Evolutionary conservation across 768 basidiomycete species (phyloP), one percentile per base, ranked within the genome.

Genomic region (Tylopilus felleus): DNA sequence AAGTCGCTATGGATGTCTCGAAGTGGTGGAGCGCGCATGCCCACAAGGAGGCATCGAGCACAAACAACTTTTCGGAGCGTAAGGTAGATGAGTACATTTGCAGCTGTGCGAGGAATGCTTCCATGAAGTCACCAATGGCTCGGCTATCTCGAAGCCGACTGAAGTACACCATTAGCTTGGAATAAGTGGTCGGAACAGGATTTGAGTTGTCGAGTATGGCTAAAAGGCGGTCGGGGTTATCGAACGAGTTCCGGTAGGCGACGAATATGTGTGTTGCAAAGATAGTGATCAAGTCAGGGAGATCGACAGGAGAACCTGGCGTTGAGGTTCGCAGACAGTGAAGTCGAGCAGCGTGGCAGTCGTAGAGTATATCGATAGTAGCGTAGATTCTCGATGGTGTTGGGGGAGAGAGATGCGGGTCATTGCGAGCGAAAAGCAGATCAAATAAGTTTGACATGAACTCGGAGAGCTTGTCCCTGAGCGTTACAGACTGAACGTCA

Each of bases 11-110:
- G 27, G 60, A 61, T 39, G 66, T 62, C 54, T 83, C 81, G 49
- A 81, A 69, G 53, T 77, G 71, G 36, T 67, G 71, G 22, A 83
- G 76, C 6, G 76, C 75, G 51, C 78, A 80, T 16, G 75, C 73
- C 77, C 79, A 83, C 22, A 83, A 59, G 9, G 80, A 79, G 9
- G 80, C 79, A 49, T 82, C 79, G 17, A 80, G 70, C 8, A 58
- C 67, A 8, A 72, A 69, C 16, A 82, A 61, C 19, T 64, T 64
- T 39, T 72, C 68, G 0, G 62, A 63, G 19, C 67, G 64, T 16
- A 84, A 63, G 12, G 62, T 51, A 3, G 51, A 56, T 1, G 71
- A 72, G 31, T 66, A 68, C 23, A 46, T 51, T n/a, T 58, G 56
- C 39, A 53, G 65, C 59, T 62, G 44, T 2, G 60, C 47, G 27